phyloP scores from a whole-genome alignment of 208 protist genomes.

The Leishmania aethiopica region DNA sequence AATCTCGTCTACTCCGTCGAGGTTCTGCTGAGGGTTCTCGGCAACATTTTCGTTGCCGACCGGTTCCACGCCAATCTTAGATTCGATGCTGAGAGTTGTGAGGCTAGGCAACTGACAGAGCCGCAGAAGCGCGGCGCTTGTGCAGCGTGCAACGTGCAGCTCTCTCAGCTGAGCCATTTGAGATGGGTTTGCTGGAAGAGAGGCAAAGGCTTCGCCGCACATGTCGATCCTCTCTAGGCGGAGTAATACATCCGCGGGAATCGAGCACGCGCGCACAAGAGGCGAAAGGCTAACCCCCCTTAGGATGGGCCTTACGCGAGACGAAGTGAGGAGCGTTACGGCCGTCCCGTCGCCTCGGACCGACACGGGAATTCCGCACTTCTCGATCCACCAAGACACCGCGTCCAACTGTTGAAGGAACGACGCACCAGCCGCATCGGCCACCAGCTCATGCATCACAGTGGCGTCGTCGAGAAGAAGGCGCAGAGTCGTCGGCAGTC shows the following conservation, averaged over 20 bases:
- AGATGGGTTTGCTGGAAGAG: background rate
- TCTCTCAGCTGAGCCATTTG: conserved; percentile 8
- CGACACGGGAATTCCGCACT: conserved; percentile 5
- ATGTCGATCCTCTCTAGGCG: conserved; percentile 8
- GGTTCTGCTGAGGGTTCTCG: background rate
- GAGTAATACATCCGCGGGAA: background rate
- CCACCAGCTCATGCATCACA: conserved; percentile 14
- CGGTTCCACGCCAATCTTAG: background rate
- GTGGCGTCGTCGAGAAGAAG: conserved; percentile 3
- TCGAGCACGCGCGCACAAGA: conserved; percentile 3
- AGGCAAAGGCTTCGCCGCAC: conserved; percentile 12
- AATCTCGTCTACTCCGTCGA: background rate
- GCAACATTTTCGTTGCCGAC: background rate
- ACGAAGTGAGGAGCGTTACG: background rate
- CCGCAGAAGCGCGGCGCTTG: background rate
- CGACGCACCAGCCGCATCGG: background rate
- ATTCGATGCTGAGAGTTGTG: conserved; percentile 2
- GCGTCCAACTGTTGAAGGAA: background rate
- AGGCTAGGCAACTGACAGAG: conserved; percentile 1
- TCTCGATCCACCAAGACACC: conserved; percentile 15
- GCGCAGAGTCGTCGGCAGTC: background rate
- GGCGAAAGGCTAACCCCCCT: conserved; percentile 6
- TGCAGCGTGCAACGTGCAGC: conserved; percentile 9
- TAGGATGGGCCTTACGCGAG: background rate
- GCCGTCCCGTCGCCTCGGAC: background rate